phyloP scores from a whole-genome alignment of 768 basidiomycete genomes.

The Rhizopogon vulgaris region DNA sequence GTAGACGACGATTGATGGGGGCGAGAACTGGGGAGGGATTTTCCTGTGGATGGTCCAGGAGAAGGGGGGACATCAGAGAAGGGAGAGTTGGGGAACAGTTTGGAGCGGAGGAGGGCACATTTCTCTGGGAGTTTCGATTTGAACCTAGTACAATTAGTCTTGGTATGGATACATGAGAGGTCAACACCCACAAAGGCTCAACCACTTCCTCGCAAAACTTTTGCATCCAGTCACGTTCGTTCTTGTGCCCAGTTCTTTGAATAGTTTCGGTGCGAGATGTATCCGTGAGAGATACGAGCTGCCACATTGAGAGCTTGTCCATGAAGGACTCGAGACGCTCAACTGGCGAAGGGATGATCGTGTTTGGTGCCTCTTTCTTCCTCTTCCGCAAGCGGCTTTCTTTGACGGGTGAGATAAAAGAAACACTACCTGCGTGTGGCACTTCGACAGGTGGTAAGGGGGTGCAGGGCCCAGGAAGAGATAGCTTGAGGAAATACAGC shows the following conservation, averaged over 20 bases:
- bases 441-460: constrained; percentile 25
- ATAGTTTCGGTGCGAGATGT: constrained; percentile 20
- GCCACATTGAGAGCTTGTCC: constrained; percentile 79
- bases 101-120: constrained; percentile 54
- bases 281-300: constrained; percentile 43
- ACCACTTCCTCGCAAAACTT: constrained; percentile 61
- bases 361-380: constrained; percentile 15
- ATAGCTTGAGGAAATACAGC: constrained; percentile 59
- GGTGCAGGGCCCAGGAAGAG: constrained; percentile 42
- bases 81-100: constrained; percentile 61
- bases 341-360: constrained; percentile 25
- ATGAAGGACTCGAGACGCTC: constrained; percentile 67
- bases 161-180: background rate
- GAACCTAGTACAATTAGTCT: constrained; percentile 39
- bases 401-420: constrained; percentile 1
- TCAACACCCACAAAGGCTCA: constrained; percentile 47
- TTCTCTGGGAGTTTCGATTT: constrained; percentile 42
- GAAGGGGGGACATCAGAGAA: constrained; percentile 40
- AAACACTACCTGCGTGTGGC: constrained; percentile 12
- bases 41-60: constrained; percentile 4
- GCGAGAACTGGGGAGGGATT: constrained; percentile 6
- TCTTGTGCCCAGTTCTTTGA: constrained; percentile 2
- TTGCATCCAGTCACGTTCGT: constrained; percentile 68
- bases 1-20: constrained; percentile 21
- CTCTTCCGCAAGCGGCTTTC: constrained; percentile 11